These are phyloP conservation scores for Apiospora koreana DNA, from an alignment of 2,329 filamentous ascomycete species.

Conservation along the genomic window DNA sequence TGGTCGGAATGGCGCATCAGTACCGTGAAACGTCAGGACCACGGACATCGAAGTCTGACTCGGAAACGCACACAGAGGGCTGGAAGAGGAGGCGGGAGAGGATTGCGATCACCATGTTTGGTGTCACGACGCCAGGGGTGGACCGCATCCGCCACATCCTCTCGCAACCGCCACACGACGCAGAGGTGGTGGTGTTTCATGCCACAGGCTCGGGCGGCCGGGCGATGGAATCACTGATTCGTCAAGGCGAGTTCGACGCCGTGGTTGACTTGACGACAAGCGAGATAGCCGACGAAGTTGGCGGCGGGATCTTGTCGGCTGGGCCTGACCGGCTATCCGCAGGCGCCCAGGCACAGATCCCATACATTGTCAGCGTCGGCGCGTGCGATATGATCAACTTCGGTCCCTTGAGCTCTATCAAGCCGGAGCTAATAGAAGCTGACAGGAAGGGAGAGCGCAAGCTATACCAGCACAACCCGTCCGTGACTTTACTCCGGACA, in stretches of 20 bases:
- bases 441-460: conserved; percentile 49
- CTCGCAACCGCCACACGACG: conserved; percentile 38
- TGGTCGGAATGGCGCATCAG: conserved; percentile 56
- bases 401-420: conserved; percentile 53
- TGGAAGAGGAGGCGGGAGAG: conserved; percentile 40
- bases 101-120: conserved; percentile 73
- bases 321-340: conserved; percentile 58
- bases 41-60: not conserved
- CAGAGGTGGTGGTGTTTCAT: conserved; percentile 68
- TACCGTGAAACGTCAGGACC: conserved; percentile 34
- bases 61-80: not conserved
- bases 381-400: conserved; percentile 67
- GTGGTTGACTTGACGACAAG: conserved; percentile 73
- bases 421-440: conserved; percentile 35
- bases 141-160: conserved; percentile 55
- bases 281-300: conserved; percentile 64
- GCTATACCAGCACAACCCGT: conserved; percentile 66
- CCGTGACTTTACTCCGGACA: conserved; percentile 67
- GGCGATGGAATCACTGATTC: conserved; percentile 67
- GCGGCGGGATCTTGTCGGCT: conserved; percentile 64
- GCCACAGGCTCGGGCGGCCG: conserved; percentile 69
- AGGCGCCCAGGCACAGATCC: conserved; percentile 57
- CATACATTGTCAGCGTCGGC: conserved; percentile 51
- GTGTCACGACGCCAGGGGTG: conserved; percentile 69
- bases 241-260: conserved; percentile 60